Evolutionary conservation across 169 alveolate genomes (phyloP), one percentile per base, ranked within the genome.

Genomic region (Toxoplasma gondii): DNA sequence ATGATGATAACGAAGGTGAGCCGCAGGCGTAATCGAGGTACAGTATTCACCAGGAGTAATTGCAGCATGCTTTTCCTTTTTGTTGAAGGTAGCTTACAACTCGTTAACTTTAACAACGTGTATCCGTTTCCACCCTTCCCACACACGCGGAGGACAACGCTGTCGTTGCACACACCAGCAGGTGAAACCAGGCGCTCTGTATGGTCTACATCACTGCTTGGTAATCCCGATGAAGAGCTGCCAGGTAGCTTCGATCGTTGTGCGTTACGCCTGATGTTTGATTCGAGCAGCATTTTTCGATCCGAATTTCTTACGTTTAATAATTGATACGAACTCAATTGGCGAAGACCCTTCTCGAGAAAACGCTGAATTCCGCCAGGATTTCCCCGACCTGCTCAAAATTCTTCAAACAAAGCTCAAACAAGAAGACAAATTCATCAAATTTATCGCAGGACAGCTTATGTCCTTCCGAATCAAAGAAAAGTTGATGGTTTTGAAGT

Each of bases 351-450:
- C 54, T 7, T 41, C 90, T 41, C 54, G 27, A 36, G 90, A 39
- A 36, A 36, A 82, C 67, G 10, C 69, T 41, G 90, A 82, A 29
- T 82, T 82, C 38, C 54, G 54, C 54, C 90, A 82, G 67, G 90
- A 82, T 45, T 82, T 82, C 31, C 0, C 49, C 0, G 90, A 82
- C 38, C 38, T 82, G 38, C 90, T 82, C 41, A 39, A 43, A 43
- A 24, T 82, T 67, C 67, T 82, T 12, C 90, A 43, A 22, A 82
- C 54, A 0, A 82, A 82, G 41, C 69, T 44, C 49, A 82, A 82
- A n/a, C 90, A 41, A 39, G 90, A 82, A n/a, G 90, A 82, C 69
- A 43, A 39, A 29, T 82, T 82, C 67, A 43, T 31, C 41, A 82
- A 82, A 36, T 31, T n/a, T 31, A 41, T 82, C 41, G 90, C 90